Base-by-base conservation (phyloP, 2,329 filamentous ascomycete species). In the Pyrenophora seminiperda region DNA sequence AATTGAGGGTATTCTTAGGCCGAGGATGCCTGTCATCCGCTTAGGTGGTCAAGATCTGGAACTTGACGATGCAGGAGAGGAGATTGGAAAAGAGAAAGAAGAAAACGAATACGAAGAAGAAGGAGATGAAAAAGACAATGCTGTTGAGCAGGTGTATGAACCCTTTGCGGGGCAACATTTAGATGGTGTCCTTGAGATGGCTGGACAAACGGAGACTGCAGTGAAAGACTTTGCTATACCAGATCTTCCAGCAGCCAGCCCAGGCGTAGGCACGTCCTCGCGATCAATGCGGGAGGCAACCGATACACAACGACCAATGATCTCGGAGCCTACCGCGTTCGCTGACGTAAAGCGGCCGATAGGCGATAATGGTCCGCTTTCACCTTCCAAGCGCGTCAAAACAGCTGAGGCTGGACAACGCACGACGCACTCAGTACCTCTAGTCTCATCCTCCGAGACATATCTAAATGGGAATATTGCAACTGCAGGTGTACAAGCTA, bases 1-100 rank as follows among this genome's bases (percentile, higher is more conserved):
- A 13, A 83, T 94, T 1, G 92, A 97, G 72, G 81, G 88, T 7
- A 71, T 97, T 47, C 77, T 90, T 17, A 62, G 77, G 51, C 79
- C 79, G 4, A 66, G 79, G 14, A 73, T 80, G 72, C 77, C 78
- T 0, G 69, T 74, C 1, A 73, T 78, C 17, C 67, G 65, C 14
- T 49, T 64, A 19, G 63, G 63, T 11, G 38, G 31, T 2, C 58
- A 63, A 9, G 61, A 64, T 18, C 15, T 53, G 10, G 64, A 63
- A 1, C 47, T 56, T 3, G 62, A 66, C 1, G 61, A 68, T 13
- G 62, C 62, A 5, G 65, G 59, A 5, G 68, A 65, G 3, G 55
- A 52, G 1, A 57, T 57, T 14, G 59, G 58, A 24, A 53, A 55
- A 3, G 59, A 60, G 14, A 56, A 62, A 2, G 50, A 56, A 9